These are phyloP conservation scores for Cordyceps pruinosa DNA, from an alignment of 2,329 filamentous ascomycete species.

Conservation along the genomic window DNA sequence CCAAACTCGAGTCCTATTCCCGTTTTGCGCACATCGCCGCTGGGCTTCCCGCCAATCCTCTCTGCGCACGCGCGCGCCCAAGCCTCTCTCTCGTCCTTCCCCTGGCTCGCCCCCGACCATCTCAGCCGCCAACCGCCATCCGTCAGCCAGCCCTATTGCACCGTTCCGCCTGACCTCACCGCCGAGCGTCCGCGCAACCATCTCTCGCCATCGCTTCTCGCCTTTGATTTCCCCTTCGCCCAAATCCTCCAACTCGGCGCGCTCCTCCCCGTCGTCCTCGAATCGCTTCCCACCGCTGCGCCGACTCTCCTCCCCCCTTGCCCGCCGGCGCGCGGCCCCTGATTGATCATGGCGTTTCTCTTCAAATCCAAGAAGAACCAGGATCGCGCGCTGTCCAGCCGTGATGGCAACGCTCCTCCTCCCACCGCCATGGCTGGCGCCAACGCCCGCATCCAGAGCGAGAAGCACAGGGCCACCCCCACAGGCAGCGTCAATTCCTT, in stretches of 20 bases:
- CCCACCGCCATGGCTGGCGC: conserved; percentile 44
- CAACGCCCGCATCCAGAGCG: conserved; percentile 40
- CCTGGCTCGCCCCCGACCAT: conserved; percentile 6
- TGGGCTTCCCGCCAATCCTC: neutral
- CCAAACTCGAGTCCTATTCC: conserved; percentile 25
- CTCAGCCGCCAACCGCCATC: neutral
- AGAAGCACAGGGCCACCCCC: conserved; percentile 63
- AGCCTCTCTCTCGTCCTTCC: neutral
- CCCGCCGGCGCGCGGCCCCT: conserved; percentile 32
- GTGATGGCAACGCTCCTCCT: conserved; percentile 44
- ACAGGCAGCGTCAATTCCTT: conserved; percentile 73
- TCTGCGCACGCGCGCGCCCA: neutral
- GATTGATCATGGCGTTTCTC: conserved; percentile 65
- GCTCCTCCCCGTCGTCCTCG: neutral
- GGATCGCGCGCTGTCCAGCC: conserved; percentile 50
- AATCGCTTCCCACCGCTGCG: conserved; percentile 17
- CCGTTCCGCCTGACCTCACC: no score
- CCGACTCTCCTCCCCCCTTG: conserved; percentile 11
- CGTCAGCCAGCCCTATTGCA: neutral
- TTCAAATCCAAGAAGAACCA: conserved; percentile 78
- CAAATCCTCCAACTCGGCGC: conserved; percentile 3
- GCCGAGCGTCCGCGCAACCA: neutral
- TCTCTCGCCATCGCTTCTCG: neutral
- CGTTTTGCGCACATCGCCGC: neutral
- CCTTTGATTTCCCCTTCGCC: neutral